These are phyloP conservation scores for Rhodotorula sp. DNA, from an alignment of 1,284 basidiomycete species.

Conservation along the genomic window DNA sequence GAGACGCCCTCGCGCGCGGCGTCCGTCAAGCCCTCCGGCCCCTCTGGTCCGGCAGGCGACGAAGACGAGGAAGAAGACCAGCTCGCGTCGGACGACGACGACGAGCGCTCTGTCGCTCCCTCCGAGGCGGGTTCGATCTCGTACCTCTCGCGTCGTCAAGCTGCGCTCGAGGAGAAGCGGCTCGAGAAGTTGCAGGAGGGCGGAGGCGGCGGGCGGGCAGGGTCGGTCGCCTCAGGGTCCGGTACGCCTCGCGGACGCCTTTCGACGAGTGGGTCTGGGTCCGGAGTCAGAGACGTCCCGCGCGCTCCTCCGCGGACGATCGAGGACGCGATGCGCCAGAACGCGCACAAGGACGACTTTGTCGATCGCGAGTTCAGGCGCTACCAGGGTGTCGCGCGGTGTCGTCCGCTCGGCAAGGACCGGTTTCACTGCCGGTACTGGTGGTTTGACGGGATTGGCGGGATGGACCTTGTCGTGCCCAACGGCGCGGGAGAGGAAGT, in stretches of 20 bases:
- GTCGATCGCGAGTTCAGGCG: conserved; percentile 93
- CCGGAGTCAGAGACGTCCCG: conserved; percentile 42
- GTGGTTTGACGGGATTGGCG: conserved; percentile 98
- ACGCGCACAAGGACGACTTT: conserved; percentile 58
- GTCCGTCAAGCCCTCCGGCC: conserved; percentile 3
- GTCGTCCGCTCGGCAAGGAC: conserved; percentile 84
- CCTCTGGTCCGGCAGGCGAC: conserved; percentile 33
- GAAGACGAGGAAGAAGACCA: conserved; percentile 58
- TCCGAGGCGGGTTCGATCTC: conserved; percentile 26
- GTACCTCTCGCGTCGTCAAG: conserved; percentile 12
- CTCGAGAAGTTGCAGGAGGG: conserved; percentile 40
- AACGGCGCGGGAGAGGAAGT: conserved; percentile 55
- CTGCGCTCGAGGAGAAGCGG: conserved; percentile 48
- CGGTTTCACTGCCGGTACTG: conserved; percentile 91
- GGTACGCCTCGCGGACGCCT: conserved; percentile 10
- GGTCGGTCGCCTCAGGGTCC: conserved; percentile 46
- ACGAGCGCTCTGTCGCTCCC: conserved; percentile 21
- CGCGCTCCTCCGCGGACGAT: conserved; percentile 58
- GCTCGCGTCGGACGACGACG: conserved; percentile 30
- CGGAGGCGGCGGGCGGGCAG: conserved; percentile 60
- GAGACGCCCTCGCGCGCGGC: not conserved
- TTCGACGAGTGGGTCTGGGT: conserved; percentile 44
- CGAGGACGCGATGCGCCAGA: conserved; percentile 26
- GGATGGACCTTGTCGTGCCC: conserved; percentile 66
- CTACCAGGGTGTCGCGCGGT: conserved; percentile 73